These are phyloP conservation scores for Daldinia childiae DNA, from an alignment of 495 filamentous ascomycete genomes.

Conservation along the genomic window DNA sequence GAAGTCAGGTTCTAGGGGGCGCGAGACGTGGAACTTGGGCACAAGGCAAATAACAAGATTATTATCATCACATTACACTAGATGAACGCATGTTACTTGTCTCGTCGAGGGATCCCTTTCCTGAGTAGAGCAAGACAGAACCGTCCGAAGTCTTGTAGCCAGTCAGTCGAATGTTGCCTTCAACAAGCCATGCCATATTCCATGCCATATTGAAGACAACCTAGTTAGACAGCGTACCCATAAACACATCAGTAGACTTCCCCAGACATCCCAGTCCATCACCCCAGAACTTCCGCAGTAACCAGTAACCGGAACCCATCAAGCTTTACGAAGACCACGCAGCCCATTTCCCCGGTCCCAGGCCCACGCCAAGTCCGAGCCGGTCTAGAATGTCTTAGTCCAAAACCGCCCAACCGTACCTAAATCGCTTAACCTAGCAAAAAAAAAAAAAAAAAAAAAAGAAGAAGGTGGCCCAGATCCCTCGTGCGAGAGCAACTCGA, in stretches of 20 bases:
- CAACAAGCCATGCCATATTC: no score
- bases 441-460: no score
- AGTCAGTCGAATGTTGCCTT: no score
- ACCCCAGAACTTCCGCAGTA: neutral
- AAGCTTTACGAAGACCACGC: neutral
- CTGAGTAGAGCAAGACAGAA: neutral
- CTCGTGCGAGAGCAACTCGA: conserved; percentile 1
- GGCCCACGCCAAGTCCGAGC: neutral
- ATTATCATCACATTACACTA: neutral
- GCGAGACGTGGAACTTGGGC: neutral
- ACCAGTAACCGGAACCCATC: neutral
- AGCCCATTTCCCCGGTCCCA: neutral
- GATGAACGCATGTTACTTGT: neutral
- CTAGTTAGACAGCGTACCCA: neutral
- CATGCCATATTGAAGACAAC: no score
- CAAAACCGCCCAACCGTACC: neutral
- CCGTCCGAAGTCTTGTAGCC: neutral
- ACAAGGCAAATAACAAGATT: neutral
- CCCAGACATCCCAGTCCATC: neutral
- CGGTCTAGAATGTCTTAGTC: neutral
- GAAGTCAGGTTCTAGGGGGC: neutral
- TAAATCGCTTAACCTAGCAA: neutral
- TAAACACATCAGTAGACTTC: neutral
- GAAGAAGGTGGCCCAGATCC: neutral
- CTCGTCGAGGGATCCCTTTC: neutral